Evolutionary conservation across 345 rosid species (phyloP), one percentile per base, ranked within the genome.

Genomic region (Iberis pinnata): DNA sequence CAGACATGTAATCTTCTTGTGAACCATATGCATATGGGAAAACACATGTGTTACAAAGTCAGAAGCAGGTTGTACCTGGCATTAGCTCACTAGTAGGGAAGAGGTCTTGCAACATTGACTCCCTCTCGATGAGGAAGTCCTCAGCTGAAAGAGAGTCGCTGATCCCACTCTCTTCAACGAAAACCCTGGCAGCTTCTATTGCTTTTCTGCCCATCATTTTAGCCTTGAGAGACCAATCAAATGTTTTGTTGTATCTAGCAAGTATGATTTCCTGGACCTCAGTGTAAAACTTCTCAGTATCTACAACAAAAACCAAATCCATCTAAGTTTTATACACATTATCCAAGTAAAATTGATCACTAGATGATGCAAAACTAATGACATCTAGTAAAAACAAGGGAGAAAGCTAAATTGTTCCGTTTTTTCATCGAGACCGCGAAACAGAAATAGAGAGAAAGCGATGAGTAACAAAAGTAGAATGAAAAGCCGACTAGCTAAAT

Each of bases 151-250:
- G 95, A 33, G 83, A 73, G 26, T 81, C 96, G 27, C 88, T 87
- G 29, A 90, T 78, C 17, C 86, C 88, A 11, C 77, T 73, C 71
- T 88, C 98, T 50, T 87, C 80, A 47, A 88, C 95, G 58, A 90
- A 87, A 24, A 88, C 74, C 49, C 73, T 70, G 35, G 93, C 95
- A 50, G 96, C 78, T 70, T 90, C 95, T 12, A 84, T 78, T 9
- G 93, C 96, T 67, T 92, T 92, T 78, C 37, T 88, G 4, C 96
- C 96, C 96, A 92, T 88, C 98, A 92, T 81, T 71, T 82, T 92
- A 46, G 93, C 88, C 79, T 92, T 92, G 17, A 92, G 96, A 63
- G 83, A 76, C 95, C 96, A 88, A 56, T 92, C 95, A 73, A 92
- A 92, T 2, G 78, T 76, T 56, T 88, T 92, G 53, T 81, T 81